phyloP scores from a whole-genome alignment of 768 basidiomycete species.

The Lentinus tigrinus region DNA sequence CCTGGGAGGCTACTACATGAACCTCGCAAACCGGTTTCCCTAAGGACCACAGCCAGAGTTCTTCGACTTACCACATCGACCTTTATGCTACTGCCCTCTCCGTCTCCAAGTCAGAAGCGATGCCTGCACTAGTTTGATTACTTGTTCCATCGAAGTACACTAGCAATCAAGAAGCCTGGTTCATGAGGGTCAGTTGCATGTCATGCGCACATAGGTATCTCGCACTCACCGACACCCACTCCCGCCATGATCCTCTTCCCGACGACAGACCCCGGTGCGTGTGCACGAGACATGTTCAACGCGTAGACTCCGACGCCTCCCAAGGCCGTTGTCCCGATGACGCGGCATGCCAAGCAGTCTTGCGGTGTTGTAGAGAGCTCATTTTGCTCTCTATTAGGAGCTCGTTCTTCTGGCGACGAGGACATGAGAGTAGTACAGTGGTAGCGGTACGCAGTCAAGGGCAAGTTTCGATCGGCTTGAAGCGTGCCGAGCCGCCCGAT shows the following conservation, averaged over 20 bases:
- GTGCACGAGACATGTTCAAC: constrained; percentile 56
- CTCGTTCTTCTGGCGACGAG: too few relatives aligned
- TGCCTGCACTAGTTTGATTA: neutral
- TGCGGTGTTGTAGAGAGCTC: constrained; percentile 6
- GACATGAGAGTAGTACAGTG: too few relatives aligned
- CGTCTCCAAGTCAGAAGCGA: too few relatives aligned
- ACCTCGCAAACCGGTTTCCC: too few relatives aligned
- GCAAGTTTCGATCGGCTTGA: too few relatives aligned
- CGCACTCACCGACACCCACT: constrained; percentile 53
- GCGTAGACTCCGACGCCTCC: constrained; percentile 65
- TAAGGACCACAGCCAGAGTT: too few relatives aligned
- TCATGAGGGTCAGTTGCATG: neutral
- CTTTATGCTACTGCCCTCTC: too few relatives aligned
- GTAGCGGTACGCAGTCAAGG: too few relatives aligned
- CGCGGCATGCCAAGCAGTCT: constrained; percentile 65
- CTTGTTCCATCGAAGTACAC: constrained; percentile 5
- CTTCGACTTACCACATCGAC: too few relatives aligned
- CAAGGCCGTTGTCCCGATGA: constrained; percentile 63
- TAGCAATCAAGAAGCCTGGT: constrained; percentile 17
- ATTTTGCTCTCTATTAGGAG: too few relatives aligned
- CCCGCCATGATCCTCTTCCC: constrained; percentile 63
- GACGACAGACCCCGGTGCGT: constrained; percentile 54
- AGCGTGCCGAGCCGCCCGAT: too few relatives aligned
- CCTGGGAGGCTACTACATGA: too few relatives aligned
- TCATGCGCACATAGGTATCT: neutral